Conservation (phyloP, 257 asterid species). For the Rauvolfia tetraphylla region DNA sequence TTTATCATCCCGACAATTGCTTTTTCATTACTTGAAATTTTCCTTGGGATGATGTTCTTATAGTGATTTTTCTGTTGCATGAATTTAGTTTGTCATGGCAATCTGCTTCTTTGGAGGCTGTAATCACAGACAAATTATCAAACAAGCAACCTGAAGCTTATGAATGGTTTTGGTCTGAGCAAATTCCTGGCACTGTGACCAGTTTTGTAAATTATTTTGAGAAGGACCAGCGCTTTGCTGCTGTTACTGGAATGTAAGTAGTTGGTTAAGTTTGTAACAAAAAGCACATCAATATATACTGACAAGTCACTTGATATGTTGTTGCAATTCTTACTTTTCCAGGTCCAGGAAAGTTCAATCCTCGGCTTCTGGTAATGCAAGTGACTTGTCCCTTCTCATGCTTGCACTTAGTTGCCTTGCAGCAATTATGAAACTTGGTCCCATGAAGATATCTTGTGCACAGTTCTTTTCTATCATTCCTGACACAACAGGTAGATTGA, state of each 20-base stretch:
- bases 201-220: slow-evolving; percentile 73
- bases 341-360: slow-evolving; percentile 55
- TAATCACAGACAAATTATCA: slow-evolving; percentile 65
- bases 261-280: slow-evolving; percentile 16
- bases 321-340: slow-evolving; percentile 25
- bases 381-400: slow-evolving; percentile 76
- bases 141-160: slow-evolving; percentile 68
- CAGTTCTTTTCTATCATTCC: slow-evolving; percentile 72
- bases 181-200: slow-evolving; percentile 64
- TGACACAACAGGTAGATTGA: slow-evolving; percentile 76
- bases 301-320: background rate
- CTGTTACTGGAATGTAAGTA: slow-evolving; percentile 70
- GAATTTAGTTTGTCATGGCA: slow-evolving; percentile 64
- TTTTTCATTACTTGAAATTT: slow-evolving; percentile 5
- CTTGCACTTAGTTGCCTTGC: slow-evolving; percentile 89
- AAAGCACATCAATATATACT: background rate
- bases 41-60: background rate
- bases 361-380: slow-evolving; percentile 46
- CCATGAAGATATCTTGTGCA: slow-evolving; percentile 79
- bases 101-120: slow-evolving; percentile 80
- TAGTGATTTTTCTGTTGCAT: slow-evolving; percentile 23
- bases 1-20: background rate
- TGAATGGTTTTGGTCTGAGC: slow-evolving; percentile 94
- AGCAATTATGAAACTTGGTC: slow-evolving; percentile 87
- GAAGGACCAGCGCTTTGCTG: slow-evolving; percentile 54